Percentiles rank a stretch among this genome's conserved stretches.
phyloP scores from a whole-genome alignment of 441 rosid species.

The California macrophylla region DNA sequence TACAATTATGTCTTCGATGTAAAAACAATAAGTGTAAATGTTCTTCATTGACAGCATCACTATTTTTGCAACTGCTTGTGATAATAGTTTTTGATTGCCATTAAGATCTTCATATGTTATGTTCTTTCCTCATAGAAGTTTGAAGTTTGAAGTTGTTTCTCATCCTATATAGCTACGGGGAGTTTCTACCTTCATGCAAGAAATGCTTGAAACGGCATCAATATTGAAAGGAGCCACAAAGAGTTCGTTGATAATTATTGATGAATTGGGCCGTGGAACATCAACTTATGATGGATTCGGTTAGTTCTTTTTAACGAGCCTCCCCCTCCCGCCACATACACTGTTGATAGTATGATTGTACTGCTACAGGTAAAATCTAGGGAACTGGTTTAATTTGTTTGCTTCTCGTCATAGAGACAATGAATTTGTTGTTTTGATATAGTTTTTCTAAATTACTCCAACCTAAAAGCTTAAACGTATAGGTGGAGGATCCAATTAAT shows the following conservation, averaged over 20 bases:
- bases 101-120: neutral
- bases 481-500: conserved; percentile 3
- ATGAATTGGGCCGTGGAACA: conserved; percentile 96
- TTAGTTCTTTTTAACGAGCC: conserved; percentile 27
- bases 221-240: conserved; percentile 89
- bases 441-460: neutral
- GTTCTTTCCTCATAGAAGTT: neutral
- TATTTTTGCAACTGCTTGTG: neutral
- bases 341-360: neutral
- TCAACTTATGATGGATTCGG: conserved; percentile 99
- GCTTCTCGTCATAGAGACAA: neutral
- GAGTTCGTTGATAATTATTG: conserved; percentile 82
- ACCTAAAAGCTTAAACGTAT: conserved; percentile 7
- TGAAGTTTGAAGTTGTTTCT: conserved; percentile 13
- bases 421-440: neutral
- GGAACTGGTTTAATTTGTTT: neutral
- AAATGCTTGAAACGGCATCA: conserved; percentile 96
- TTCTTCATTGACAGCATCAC: neutral
- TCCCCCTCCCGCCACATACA: conserved; percentile 1
- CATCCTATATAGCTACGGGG: conserved; percentile 56
- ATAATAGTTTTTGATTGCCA: neutral
- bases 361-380: neutral
- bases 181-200: conserved; percentile 91
- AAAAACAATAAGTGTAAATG: neutral
- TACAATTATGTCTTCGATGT: neutral